A percentile compares a stretch with the other conserved stretches of the same genome.
Conservation (phyloP, 768 basidiomycete genomes). For the Suillus occidentalis region DNA sequence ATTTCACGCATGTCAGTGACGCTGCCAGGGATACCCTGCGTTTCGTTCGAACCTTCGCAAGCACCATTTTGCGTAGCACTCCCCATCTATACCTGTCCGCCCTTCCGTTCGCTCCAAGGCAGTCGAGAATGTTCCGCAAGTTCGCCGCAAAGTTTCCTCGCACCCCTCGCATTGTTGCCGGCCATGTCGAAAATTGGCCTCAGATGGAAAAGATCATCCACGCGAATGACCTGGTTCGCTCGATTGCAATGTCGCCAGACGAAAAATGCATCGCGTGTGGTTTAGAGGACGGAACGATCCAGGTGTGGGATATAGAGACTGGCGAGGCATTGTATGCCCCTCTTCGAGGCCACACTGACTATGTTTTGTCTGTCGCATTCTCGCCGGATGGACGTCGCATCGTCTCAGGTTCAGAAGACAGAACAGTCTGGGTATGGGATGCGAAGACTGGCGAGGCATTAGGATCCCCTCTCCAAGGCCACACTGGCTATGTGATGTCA, state of each 20-base stretch:
- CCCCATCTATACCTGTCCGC: constrained; percentile 29
- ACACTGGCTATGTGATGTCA: not conserved
- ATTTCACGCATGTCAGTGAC: not conserved
- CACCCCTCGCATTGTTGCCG: not conserved
- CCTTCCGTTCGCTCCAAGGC: constrained; percentile 21
- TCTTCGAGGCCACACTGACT: not conserved
- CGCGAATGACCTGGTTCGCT: fast-evolving
- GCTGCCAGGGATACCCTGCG: constrained; percentile 8
- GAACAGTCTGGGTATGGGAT: not conserved
- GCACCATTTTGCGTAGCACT: constrained; percentile 16
- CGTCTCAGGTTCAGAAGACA: constrained; percentile 17
- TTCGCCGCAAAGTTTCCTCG: constrained; percentile 13
- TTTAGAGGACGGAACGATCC: constrained; percentile 5
- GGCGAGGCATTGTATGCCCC: not conserved
- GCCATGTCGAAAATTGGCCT: constrained; percentile 4
- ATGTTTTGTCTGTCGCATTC: constrained; percentile 18
- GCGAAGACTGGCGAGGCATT: constrained; percentile 16
- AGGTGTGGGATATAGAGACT: constrained; percentile 6
- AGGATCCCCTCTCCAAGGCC: constrained; percentile 13
- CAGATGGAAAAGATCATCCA: not conserved
- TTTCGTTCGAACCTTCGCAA: constrained; percentile 16
- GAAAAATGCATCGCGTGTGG: constrained; percentile 10
- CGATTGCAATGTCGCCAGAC: not conserved
- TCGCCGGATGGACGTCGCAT: constrained; percentile 28
- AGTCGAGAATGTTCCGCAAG: constrained; percentile 19